Percentiles rank a stretch among this genome's conserved stretches.
Evolutionary conservation across 495 filamentous ascomycete species (phyloP).

Genomic region (Ramalina peruviana): DNA sequence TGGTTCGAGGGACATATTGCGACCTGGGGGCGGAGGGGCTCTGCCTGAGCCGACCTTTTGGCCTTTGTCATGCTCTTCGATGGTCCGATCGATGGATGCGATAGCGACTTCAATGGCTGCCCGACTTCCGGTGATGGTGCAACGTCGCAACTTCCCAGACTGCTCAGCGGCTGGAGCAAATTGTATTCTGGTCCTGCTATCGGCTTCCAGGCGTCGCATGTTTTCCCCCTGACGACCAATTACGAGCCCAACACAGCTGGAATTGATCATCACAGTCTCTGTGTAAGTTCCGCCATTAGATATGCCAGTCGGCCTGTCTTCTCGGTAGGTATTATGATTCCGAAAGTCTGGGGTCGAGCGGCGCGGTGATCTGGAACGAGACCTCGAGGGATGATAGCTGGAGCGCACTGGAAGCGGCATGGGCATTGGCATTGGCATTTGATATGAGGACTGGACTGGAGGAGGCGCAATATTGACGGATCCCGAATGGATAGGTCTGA

Average conservation of each 20-base stretch:
- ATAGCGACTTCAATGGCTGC: slow-evolving; percentile 55
- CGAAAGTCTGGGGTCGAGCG: slow-evolving; percentile 41
- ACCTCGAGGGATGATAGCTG: slow-evolving; percentile 44
- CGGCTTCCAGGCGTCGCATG: slow-evolving; percentile 58
- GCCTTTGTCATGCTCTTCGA: slow-evolving; percentile 65
- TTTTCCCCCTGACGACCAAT: slow-evolving; percentile 78
- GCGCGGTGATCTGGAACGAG: slow-evolving; percentile 55
- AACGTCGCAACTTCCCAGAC: slow-evolving; percentile 50
- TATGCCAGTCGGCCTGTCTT: slow-evolving; percentile 53
- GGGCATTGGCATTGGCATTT: slow-evolving; percentile 61
- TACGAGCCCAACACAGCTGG: slow-evolving; percentile 64
- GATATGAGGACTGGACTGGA: slow-evolving; percentile 7
- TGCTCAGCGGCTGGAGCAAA: slow-evolving; percentile 61
- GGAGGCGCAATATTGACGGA: slow-evolving; percentile 37
- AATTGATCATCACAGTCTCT: slow-evolving; percentile 65
- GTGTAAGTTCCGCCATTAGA: neutral
- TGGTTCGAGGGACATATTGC: slow-evolving; percentile 3
- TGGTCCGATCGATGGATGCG: slow-evolving; percentile 62
- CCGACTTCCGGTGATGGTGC: slow-evolving; percentile 60
- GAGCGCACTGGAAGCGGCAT: slow-evolving; percentile 42
- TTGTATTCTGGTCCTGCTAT: slow-evolving; percentile 64
- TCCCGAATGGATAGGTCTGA: slow-evolving; percentile 59
- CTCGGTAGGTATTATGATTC: slow-evolving; percentile 62
- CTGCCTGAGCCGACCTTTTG: slow-evolving; percentile 13
- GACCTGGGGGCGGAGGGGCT: slow-evolving; percentile 12